phyloP scores from a whole-genome alignment of 345 rosid species.

The Brassica incana region DNA sequence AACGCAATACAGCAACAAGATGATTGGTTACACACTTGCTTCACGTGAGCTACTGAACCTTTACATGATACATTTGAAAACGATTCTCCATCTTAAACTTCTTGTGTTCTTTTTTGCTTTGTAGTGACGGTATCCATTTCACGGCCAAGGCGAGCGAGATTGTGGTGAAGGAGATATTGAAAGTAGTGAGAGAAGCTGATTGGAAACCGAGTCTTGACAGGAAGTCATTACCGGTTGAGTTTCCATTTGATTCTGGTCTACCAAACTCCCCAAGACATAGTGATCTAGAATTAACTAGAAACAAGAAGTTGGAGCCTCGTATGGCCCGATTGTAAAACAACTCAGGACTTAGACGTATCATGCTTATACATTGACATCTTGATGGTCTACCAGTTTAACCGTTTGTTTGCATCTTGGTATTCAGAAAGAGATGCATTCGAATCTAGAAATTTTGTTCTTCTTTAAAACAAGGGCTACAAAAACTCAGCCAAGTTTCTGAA shows the following conservation, averaged over 20 bases:
- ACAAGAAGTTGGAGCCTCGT: constrained; percentile 10
- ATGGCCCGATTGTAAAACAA: constrained; percentile 11
- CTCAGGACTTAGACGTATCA: not conserved
- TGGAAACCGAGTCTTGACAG: constrained; percentile 79
- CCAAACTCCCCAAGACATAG: constrained; percentile 12
- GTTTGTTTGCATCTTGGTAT: not conserved
- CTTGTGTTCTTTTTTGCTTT: not conserved
- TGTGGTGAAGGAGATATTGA: constrained; percentile 60
- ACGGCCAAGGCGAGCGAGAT: constrained; percentile 63
- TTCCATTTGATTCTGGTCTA: constrained; percentile 42
- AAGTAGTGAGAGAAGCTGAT: constrained; percentile 55
- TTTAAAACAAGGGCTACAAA: too few relatives aligned
- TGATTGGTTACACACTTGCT: constrained; percentile 64
- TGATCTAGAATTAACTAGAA: constrained; percentile 31
- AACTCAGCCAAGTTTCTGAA: too few relatives aligned
- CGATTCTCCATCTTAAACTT: not conserved
- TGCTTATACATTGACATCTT: constrained; percentile 7
- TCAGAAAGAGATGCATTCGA: too few relatives aligned
- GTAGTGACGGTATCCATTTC: constrained; percentile 79
- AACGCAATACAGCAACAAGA: constrained; percentile 57
- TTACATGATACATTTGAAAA: not conserved
- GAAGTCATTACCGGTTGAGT: constrained; percentile 58
- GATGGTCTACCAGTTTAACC: constrained; percentile 15
- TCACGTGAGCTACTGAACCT: constrained; percentile 58
- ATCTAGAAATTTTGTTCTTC: too few relatives aligned